phyloP scores from a whole-genome alignment of 2,329 filamentous ascomycete species.

The Aureobasidium mangrovei region DNA sequence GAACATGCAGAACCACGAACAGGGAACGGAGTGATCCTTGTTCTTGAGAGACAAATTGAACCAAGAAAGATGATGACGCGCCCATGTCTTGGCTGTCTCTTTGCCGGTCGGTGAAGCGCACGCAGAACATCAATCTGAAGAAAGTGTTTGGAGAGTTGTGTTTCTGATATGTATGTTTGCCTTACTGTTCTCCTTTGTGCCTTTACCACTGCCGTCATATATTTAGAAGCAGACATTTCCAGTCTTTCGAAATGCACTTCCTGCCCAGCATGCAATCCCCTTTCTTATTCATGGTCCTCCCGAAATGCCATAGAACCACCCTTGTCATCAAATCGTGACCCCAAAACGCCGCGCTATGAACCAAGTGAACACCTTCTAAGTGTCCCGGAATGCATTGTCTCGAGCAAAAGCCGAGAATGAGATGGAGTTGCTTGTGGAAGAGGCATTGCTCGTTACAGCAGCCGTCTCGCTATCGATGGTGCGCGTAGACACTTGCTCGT shows the following conservation, averaged over 20 bases:
- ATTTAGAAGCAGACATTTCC: too few species aligned
- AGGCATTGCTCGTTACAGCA: not conserved
- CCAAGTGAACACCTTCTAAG: not conserved
- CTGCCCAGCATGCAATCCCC: not conserved
- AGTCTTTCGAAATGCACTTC: not conserved
- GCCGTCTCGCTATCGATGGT: not conserved
- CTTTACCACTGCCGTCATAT: too few species aligned
- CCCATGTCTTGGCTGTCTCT: constrained; percentile 5
- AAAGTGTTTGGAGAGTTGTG: not conserved
- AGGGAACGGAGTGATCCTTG: constrained; percentile 1
- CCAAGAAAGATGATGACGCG: constrained; percentile 5
- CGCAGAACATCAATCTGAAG: not conserved
- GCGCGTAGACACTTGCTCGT: not conserved
- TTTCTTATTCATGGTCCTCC: not conserved
- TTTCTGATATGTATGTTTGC: not conserved
- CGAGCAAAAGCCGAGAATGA: constrained; percentile 14
- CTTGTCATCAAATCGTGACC: constrained; percentile 9
- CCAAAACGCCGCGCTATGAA: constrained; percentile 12
- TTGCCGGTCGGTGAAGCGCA: not conserved
- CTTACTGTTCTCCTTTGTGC: not conserved
- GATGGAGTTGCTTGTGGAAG: not conserved
- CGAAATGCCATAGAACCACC: not conserved
- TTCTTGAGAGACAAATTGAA: not conserved
- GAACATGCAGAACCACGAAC: constrained; percentile 1
- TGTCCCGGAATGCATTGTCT: constrained; percentile 13